A percentile compares a stretch with the other conserved stretches of the same genome.
Evolutionary conservation across 2,329 filamentous ascomycete species (phyloP).

Genomic region (Xylariaceae sp.): DNA sequence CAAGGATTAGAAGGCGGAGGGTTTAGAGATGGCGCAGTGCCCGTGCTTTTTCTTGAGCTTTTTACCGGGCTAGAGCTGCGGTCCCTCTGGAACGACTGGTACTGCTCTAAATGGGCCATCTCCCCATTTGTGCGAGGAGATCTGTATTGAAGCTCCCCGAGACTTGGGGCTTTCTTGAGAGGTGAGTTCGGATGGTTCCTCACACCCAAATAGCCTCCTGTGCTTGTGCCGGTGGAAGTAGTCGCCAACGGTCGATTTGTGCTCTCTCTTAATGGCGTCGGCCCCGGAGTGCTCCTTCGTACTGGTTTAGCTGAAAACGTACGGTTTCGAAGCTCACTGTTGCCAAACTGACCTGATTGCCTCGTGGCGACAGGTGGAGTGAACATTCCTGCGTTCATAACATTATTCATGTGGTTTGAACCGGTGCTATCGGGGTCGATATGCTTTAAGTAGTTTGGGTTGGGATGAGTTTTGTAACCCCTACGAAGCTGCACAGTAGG

Average conservation of each 20-base stretch:
- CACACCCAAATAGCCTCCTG: constrained; percentile 79
- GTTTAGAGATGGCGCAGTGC: constrained; percentile 30
- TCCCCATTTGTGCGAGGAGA: constrained; percentile 67
- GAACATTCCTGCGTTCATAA: constrained; percentile 51
- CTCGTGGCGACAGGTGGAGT: constrained; percentile 47
- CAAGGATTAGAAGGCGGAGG: constrained; percentile 29
- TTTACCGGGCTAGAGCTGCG: constrained; percentile 40
- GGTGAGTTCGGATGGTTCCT: constrained; percentile 83
- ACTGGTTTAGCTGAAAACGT: constrained; percentile 71
- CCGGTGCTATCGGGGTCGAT: constrained; percentile 67
- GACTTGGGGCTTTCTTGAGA: constrained; percentile 75
- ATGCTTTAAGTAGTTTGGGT: constrained; percentile 78
- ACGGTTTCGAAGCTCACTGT: constrained; percentile 36
- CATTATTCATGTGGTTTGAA: constrained; percentile 45
- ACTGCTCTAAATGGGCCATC: constrained; percentile 65
- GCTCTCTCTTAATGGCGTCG: constrained; percentile 36
- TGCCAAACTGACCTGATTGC: constrained; percentile 45
- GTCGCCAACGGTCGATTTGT: constrained; percentile 33
- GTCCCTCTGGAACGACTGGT: constrained; percentile 38
- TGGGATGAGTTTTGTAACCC: constrained; percentile 81
- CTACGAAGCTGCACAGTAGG: constrained; percentile 72
- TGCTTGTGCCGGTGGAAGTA: constrained; percentile 36
- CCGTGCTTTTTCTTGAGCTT: constrained; percentile 39
- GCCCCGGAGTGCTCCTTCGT: constrained; percentile 78
- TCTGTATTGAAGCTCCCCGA: constrained; percentile 60